Evolutionary conservation across 2,329 filamentous ascomycete species (phyloP).

Genomic region (Aspergillus tanneri): DNA sequence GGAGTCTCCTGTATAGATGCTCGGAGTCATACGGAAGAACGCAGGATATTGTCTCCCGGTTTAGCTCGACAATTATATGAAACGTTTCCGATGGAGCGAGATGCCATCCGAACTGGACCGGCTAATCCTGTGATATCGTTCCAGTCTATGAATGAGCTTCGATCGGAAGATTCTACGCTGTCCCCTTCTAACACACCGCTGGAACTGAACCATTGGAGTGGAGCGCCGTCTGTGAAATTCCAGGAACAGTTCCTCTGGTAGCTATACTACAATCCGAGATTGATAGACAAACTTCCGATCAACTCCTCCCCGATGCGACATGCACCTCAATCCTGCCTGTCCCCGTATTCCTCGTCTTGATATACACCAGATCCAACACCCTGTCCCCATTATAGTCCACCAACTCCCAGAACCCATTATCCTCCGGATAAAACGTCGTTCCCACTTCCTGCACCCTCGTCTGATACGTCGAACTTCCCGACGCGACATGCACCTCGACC

Average conservation of each 20-base stretch:
- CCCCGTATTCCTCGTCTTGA: conserved; percentile 14
- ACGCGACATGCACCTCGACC: conserved; percentile 16
- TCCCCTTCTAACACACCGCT: conserved; percentile 5
- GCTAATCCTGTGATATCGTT: too few relatives aligned
- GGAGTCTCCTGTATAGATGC: too few relatives aligned
- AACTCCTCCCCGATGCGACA: conserved; percentile 2
- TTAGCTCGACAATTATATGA: too few relatives aligned
- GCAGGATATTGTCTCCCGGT: too few relatives aligned
- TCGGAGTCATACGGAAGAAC: too few relatives aligned
- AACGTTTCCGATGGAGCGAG: too few relatives aligned
- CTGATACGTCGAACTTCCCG: conserved; percentile 7
- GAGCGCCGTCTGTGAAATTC: conserved; percentile 31
- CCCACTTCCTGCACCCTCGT: conserved; percentile 65
- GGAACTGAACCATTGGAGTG: conserved; percentile 28
- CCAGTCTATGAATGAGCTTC: background rate
- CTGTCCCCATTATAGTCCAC: conserved; percentile 11
- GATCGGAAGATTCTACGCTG: background rate
- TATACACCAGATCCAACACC: conserved; percentile 12
- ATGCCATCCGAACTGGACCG: too few relatives aligned
- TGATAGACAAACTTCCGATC: background rate
- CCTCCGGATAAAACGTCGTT: conserved; percentile 50
- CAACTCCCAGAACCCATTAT: conserved; percentile 13
- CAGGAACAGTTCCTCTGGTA: conserved; percentile 38
- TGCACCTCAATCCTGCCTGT: conserved; percentile 14
- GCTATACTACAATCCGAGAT: too few relatives aligned